Evolutionary conservation across 306 rosid species (phyloP), one percentile per base, ranked within the genome.

Genomic region (Sphenostylis stenocarpa): DNA sequence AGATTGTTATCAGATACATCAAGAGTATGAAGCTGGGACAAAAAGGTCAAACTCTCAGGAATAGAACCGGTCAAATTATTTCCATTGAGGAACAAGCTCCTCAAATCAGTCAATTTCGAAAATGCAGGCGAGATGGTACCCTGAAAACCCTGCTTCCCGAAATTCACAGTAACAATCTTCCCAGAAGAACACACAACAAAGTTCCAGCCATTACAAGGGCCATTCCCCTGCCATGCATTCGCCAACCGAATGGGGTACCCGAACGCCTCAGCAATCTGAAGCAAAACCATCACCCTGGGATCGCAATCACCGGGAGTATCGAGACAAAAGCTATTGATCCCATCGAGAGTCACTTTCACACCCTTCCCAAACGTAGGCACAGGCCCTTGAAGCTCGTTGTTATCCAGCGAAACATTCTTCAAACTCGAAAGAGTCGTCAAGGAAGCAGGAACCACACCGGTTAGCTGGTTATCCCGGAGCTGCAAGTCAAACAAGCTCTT

Each of bases 351-450:
- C 13, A 77, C 73, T 12, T 3, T n/a, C 57, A 87, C 88, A 15
- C 57, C 79, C 0, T 73, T 29, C 5, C 64, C 70, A 16, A 91
- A 94, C 49, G 7, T 80, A 1, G 97, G 98, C 20, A 49, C 0
- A 4, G 97, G 97, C 2, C 98, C 98, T 82, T 91, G 96, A 67
- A 94, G 86, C 28, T 41, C 53, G 33, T 94, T 94, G 77, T 94
- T 91, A 7, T 81, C 86, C 52, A 94, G 11, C 53, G 86, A 64
- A 77, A 94, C 86, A 17, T 83, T 88, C 61, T 4, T 4, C 81
- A 94, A 33, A 20, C 87, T 84, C 14, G 96, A 21, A 6, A 89
- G 20, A 15, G 26, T 29, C 65, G n/a, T 84, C 28, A 94, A 70
- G 1, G 96, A 87, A 1, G 19, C 12, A 7, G 97, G 97, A 26